Percentiles rank a stretch among this genome's conserved stretches.
Conservation (phyloP, 257 asterid species). For the Solanum pimpinellifolium region DNA sequence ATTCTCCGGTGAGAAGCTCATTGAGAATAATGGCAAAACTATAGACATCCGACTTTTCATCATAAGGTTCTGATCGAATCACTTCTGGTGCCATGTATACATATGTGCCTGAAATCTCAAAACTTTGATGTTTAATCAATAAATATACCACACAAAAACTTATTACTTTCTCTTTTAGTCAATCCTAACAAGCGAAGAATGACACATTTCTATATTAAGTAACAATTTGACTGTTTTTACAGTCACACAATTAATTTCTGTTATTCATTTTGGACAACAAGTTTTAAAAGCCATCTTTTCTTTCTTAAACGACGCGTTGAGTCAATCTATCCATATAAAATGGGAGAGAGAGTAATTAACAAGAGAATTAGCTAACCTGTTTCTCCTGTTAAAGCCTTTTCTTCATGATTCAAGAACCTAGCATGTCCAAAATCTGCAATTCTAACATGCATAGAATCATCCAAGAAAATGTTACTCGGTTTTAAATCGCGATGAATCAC, state of each 20-base stretch:
- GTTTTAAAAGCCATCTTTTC: too few relatives aligned
- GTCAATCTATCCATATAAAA: too few relatives aligned
- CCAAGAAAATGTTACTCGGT: constrained; percentile 66
- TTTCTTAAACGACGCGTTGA: too few relatives aligned
- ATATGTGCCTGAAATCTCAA: constrained; percentile 40
- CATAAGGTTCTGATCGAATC: constrained; percentile 46
- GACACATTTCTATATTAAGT: too few relatives aligned
- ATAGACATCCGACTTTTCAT: constrained; percentile 67
- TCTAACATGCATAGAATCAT: constrained; percentile 45
- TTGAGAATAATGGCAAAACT: constrained; percentile 58
- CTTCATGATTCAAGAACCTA: constrained; percentile 50
- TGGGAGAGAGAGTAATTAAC: not conserved
- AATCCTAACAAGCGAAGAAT: too few relatives aligned
- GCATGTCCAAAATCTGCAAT: constrained; percentile 88
- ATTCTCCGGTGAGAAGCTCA: constrained; percentile 52
- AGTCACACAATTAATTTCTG: too few relatives aligned
- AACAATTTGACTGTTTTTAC: too few relatives aligned
- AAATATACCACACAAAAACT: not conserved
- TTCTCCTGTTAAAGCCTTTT: constrained; percentile 75
- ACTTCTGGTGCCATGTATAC: constrained; percentile 90
- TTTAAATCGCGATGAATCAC: constrained; percentile 64
- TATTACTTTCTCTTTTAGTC: too few relatives aligned
- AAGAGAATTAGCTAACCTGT: constrained; percentile 25
- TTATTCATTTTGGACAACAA: too few relatives aligned
- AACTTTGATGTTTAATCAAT: not conserved